phyloP scores from a whole-genome alignment of 2,329 filamentous ascomycete genomes.

The Capronia americana region DNA sequence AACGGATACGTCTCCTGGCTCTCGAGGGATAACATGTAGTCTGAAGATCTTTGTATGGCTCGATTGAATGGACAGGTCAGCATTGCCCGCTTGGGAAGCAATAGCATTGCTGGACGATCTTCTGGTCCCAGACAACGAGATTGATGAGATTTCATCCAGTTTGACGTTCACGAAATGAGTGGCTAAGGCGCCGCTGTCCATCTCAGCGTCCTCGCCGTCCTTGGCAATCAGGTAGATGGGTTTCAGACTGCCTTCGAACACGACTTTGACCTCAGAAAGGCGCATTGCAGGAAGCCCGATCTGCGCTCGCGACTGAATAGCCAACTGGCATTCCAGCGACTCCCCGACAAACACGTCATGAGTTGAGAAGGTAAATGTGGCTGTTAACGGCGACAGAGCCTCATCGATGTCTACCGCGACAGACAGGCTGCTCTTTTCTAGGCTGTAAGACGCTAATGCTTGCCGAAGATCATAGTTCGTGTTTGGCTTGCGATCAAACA shows the following conservation, averaged over 20 bases:
- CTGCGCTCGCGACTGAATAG: constrained; percentile 57
- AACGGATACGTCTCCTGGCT: constrained; percentile 78
- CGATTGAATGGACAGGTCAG: constrained; percentile 70
- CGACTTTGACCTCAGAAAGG: constrained; percentile 57
- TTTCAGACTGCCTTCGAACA: constrained; percentile 59
- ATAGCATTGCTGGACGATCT: constrained; percentile 47
- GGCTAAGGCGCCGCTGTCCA: constrained; percentile 33
- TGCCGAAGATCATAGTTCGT: constrained; percentile 52
- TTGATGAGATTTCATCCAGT: constrained; percentile 45
- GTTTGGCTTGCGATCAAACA: constrained; percentile 46
- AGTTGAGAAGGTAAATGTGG: constrained; percentile 60
- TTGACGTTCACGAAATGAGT: constrained; percentile 44
- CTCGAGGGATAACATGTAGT: constrained; percentile 75
- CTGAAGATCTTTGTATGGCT: constrained; percentile 73
- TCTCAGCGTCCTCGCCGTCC: constrained; percentile 38
- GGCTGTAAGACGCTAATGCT: constrained; percentile 1
- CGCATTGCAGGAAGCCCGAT: constrained; percentile 53
- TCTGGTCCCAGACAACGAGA: constrained; percentile 41
- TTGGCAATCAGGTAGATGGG: constrained; percentile 51
- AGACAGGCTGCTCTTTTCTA: constrained; percentile 52
- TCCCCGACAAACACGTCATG: constrained; percentile 66
- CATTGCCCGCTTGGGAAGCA: constrained; percentile 59
- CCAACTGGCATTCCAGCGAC: constrained; percentile 61
- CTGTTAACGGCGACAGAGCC: constrained; percentile 56
- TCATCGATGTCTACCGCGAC: constrained; percentile 57